Base-by-base conservation (phyloP, 352 stramenopile species). In the Phytopythium ostracodes region DNA sequence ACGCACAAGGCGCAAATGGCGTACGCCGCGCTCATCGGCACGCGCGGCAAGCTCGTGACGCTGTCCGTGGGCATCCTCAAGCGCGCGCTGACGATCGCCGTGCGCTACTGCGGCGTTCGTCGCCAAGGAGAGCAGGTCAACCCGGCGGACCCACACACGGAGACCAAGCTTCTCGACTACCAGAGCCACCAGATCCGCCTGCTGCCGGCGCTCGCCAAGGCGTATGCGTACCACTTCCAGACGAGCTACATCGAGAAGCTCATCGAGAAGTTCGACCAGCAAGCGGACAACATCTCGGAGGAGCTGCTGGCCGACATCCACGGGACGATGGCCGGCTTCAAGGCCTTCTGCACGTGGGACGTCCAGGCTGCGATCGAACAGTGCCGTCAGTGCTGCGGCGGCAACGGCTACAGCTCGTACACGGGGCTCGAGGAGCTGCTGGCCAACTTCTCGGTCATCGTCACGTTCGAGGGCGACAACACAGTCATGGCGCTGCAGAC, bases 401-500 rank as follows among this genome's bases (percentile, higher is more conserved):
- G 97, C 44, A 96, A 98, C 62, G 97, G 97, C 9, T 99, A 98
- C 76, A 88, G 97, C 50, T 66, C 85, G 14, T 91, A 88, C 62
- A 98, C 84, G 43, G 96, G 90, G 7, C 74, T 99, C 20, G 86
- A 94, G 3, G 86, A 96, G 51, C 65, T 98, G 22, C 75, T 97
- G 12, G 89, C 89, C 0, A 94, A 97, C 54, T 99, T 98, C 57
- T 90, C 97, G 4, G 94, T 98, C 64, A 97, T 97, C 59, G 96
- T 97, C 49, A 99, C 96, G 1, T 98, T 98, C 24, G 96, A 99
- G 62, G 96, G 96, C 31, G 96, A 98, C 68, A 99, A 98, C 75
- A 94, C 96, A 25, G 97, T 99, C 77, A 89, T 99, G 62, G 94
- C 94, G 11, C 94, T 98, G 70, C 97, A 99, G 68, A 91, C 84